phyloP scores from a whole-genome alignment of 305 asterid species.

The Stenogyne calaminthoides region DNA sequence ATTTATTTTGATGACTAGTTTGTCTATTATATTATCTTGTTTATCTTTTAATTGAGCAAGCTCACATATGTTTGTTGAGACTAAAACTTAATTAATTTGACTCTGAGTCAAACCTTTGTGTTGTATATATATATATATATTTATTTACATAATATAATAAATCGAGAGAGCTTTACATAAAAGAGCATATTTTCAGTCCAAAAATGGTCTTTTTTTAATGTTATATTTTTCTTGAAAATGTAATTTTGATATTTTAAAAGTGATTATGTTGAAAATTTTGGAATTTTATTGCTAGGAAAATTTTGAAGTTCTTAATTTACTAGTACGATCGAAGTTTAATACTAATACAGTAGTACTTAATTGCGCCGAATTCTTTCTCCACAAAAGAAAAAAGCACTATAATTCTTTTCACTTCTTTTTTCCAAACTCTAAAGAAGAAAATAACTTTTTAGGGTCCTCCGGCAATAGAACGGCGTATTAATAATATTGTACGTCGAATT shows the following conservation, averaged over 20 bases:
- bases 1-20: too few relatives aligned
- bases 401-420: neutral
- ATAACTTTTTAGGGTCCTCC: neutral
- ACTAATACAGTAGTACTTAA: neutral
- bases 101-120: neutral
- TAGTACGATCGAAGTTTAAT: neutral
- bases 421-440: neutral
- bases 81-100: neutral
- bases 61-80: too few relatives aligned
- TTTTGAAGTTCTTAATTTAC: neutral
- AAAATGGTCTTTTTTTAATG: neutral
- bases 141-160: too few relatives aligned
- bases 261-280: neutral
- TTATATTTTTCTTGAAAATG: neutral
- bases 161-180: too few relatives aligned
- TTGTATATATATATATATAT: too few relatives aligned
- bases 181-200: too few relatives aligned
- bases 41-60: neutral
- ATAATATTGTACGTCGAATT: too few relatives aligned
- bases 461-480: neutral
- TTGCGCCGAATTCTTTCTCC: neutral
- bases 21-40: too few relatives aligned
- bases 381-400: conserved; percentile 1
- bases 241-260: neutral
- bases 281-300: neutral